Evolutionary conservation across 2,329 filamentous ascomycete genomes (phyloP).

Genomic region (Septoria petroselini): DNA sequence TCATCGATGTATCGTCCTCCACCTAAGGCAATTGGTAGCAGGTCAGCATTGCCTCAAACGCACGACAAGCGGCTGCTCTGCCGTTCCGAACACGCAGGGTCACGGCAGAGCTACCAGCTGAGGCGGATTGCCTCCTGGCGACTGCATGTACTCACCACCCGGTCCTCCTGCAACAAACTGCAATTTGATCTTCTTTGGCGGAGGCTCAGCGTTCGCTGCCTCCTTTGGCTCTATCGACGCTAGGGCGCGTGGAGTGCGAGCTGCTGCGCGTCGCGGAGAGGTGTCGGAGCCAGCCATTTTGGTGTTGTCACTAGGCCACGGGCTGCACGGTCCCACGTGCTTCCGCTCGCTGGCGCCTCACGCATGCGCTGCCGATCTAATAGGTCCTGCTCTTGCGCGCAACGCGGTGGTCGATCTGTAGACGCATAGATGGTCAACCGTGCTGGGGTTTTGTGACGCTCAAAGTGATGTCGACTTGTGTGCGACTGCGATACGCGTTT

Average conservation of each 20-base stretch:
- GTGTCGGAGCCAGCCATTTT: slow-evolving; percentile 30
- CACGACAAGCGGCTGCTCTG: no score
- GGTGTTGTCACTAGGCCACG: slow-evolving; percentile 12
- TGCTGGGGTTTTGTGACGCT: neutral
- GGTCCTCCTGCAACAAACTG: slow-evolving; percentile 81
- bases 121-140: no score
- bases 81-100: no score
- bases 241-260: slow-evolving; percentile 32
- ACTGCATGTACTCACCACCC: no score
- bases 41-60: no score
- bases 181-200: slow-evolving; percentile 47
- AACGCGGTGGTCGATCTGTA: neutral
- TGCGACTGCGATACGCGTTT: slow-evolving; percentile 2
- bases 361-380: neutral
- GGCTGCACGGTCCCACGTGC: neutral
- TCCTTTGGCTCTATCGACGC: slow-evolving; percentile 34
- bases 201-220: slow-evolving; percentile 38
- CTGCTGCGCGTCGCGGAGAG: slow-evolving; percentile 31
- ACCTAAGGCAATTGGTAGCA: no score
- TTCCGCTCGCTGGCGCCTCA: slow-evolving; percentile 7
- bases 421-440: neutral
- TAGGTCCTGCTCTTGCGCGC: neutral
- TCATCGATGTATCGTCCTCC: slow-evolving; percentile 80
- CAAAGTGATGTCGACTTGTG: neutral
- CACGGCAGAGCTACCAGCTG: no score